Evolutionary conservation across 1,139 yeast species (phyloP), one percentile per base, ranked within the genome.

Genomic region (Taphrina confusa): DNA sequence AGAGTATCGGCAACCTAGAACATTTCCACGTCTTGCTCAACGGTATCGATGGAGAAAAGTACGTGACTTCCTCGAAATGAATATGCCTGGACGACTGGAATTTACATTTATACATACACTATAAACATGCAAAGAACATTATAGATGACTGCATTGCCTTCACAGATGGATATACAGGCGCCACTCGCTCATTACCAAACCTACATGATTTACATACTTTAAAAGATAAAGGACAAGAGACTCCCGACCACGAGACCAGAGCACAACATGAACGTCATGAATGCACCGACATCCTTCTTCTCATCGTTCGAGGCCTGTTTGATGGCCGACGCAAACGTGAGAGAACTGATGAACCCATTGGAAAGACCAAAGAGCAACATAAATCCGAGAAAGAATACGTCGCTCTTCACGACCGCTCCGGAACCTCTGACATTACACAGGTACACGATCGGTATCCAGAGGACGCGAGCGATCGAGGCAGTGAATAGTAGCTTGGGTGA

Each of bases 311-410:
- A 12, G 2, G 58, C 58, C 4, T 42, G 44, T 20, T 54, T 46
- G 18, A 54, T 42, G 11, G 58, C 58, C 4, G 51, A 50, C 27
- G 51, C 23, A 44, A 44, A 37, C 3, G 42, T 33, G 22, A 54
- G 22, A 12, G 58, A 54, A 11, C 52, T 80, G 39, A 87, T 76
- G 67, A 90, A 95, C 3, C 98, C 98, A 69, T 88, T 90, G 5
- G 95, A 82, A 51, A 88, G 68, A 0, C 98, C 98, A 75, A 89
- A 92, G 9, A 81, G 60, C 59, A 89, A 80, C 71, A 90, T 96
- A 28, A 88, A 69, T 1, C 80, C 28, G 59, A 89, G 72, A 71
- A 91, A 92, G 73, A 85, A 75, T 2, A 79, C 22, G 69, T 91
- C 97, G 2, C 87, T 82, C 37, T 78, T 71, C 22, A 82, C 72